phyloP scores from a whole-genome alignment of 2,329 filamentous ascomycete species.

The Oidium heveae region DNA sequence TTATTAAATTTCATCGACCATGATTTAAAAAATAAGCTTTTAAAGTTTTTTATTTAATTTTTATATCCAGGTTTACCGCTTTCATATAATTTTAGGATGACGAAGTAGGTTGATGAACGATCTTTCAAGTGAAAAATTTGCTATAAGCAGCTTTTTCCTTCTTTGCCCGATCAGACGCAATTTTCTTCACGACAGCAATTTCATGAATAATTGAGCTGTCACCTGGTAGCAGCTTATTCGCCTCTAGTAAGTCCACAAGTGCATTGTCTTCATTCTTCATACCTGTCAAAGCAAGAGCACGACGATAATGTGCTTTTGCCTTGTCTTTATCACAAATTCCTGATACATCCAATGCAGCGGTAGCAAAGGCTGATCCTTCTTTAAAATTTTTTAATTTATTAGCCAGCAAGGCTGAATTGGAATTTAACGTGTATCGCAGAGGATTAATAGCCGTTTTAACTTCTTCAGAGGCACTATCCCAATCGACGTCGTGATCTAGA shows the following conservation, averaged over 20 bases:
- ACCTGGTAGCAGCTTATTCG: constrained; percentile 45
- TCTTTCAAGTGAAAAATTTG: constrained; percentile 49
- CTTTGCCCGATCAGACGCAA: constrained; percentile 42
- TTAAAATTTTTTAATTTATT: constrained; percentile 52
- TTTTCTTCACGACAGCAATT: constrained; percentile 53
- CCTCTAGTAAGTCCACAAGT: constrained; percentile 48
- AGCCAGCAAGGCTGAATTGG: constrained; percentile 65
- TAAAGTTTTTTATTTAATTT: too few relatives aligned
- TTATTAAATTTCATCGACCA: too few relatives aligned
- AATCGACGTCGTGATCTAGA: constrained; percentile 58
- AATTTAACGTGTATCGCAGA: constrained; percentile 67
- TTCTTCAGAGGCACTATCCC: constrained; percentile 44
- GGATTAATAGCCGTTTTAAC: constrained; percentile 40
- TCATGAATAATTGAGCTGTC: constrained; percentile 57
- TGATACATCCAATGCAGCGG: constrained; percentile 43
- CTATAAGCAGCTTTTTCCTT: constrained; percentile 85
- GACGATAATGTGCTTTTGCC: constrained; percentile 73
- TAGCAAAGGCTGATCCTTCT: constrained; percentile 45
- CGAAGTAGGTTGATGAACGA: neutral
- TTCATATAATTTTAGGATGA: too few relatives aligned
- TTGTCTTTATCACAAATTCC: constrained; percentile 49
- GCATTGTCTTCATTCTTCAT: constrained; percentile 71
- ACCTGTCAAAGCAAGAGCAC: constrained; percentile 47
- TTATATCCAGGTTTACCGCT: too few relatives aligned
- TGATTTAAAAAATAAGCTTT: too few relatives aligned